These are phyloP conservation scores for Blastobotrys peoriensis DNA, from an alignment of 805 yeast genomes.

Conservation along the genomic window DNA sequence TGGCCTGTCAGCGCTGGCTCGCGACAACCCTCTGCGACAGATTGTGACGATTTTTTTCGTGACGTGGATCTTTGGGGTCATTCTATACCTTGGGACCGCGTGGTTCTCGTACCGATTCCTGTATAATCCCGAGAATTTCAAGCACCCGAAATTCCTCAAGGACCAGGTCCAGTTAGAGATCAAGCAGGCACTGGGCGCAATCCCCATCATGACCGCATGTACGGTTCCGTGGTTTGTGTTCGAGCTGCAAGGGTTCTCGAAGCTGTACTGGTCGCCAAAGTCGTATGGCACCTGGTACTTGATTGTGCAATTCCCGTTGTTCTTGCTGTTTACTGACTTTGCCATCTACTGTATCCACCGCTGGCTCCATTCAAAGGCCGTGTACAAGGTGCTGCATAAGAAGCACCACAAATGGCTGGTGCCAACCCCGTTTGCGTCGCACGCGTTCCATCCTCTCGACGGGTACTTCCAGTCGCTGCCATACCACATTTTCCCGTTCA, in stretches of 20 bases:
- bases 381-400: constrained; percentile 84
- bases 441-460: constrained; percentile 97
- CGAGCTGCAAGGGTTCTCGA: constrained; percentile 80
- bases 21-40: constrained; percentile 73
- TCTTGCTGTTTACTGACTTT: constrained; percentile 89
- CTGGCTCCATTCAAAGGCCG: constrained; percentile 85
- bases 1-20: constrained; percentile 59
- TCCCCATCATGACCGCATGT: constrained; percentile 80
- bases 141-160: constrained; percentile 92
- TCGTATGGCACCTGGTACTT: constrained; percentile 69
- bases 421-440: constrained; percentile 97
- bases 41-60: constrained; percentile 56
- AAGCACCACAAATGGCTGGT: constrained; percentile 99
- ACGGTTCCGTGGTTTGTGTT: constrained; percentile 87
- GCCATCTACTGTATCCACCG: constrained; percentile 90
- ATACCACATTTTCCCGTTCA: constrained; percentile 84
- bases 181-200: constrained; percentile 67
- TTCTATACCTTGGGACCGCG: constrained; percentile 72
- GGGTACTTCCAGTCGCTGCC: constrained; percentile 92
- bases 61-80: constrained; percentile 79
- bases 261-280: constrained; percentile 59
- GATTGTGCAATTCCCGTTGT: constrained; percentile 61
- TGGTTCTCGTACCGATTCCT: constrained; percentile 68
- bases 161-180: constrained; percentile 88
- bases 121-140: constrained; percentile 83